Conservation (phyloP, 2,329 filamentous ascomycete genomes). For the Botrytis sinoallii region DNA sequence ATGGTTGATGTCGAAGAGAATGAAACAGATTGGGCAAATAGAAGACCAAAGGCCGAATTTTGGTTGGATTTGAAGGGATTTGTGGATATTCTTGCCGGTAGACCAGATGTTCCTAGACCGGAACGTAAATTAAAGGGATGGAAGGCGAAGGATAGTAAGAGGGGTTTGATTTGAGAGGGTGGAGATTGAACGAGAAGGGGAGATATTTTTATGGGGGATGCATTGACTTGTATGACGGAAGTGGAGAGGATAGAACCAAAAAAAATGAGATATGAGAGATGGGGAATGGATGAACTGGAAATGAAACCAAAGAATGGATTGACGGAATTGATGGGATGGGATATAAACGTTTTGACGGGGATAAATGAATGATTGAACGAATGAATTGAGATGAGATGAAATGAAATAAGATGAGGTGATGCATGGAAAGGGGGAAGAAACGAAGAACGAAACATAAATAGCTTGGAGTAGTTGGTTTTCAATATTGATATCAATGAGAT, state of each 20-base stretch:
- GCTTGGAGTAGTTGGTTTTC: not conserved
- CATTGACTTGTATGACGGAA: not conserved
- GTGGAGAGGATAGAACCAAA: no score
- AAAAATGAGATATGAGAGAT: not conserved
- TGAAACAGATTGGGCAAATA: slow-evolving; percentile 90
- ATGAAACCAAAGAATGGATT: not conserved
- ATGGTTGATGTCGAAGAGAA: slow-evolving; percentile 78
- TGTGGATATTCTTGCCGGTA: slow-evolving; percentile 80
- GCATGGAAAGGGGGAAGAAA: not conserved
- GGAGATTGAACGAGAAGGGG: not conserved
- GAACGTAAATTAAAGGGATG: slow-evolving; percentile 45
- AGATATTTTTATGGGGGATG: not conserved
- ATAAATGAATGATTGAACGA: not conserved
- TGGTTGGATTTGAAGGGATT: slow-evolving; percentile 79
- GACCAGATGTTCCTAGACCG: slow-evolving; percentile 49
- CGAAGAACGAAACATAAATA: not conserved
- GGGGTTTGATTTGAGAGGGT: slow-evolving; percentile 18
- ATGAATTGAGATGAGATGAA: not conserved
- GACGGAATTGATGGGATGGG: not conserved
- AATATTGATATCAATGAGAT: slow-evolving; percentile 1
- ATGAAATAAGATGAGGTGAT: not conserved
- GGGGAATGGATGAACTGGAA: not conserved
- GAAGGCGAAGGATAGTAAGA: slow-evolving; percentile 25
- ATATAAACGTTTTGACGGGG: not conserved
- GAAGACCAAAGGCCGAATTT: slow-evolving; percentile 78